Evolutionary conservation across 768 basidiomycete genomes (phyloP), one percentile per base, ranked within the genome.

Genomic region (Kwoniella bestiolae): DNA sequence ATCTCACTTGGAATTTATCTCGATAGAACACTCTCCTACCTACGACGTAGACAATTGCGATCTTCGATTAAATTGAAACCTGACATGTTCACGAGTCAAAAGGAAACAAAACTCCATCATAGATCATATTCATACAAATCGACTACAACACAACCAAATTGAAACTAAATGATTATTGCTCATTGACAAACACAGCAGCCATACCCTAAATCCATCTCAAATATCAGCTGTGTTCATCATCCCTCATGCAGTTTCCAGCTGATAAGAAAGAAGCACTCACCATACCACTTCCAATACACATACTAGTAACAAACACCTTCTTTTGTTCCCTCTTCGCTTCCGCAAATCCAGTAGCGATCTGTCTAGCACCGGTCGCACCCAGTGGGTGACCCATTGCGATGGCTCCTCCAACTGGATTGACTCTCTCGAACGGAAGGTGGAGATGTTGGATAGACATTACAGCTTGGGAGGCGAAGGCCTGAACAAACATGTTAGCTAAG

Each of bases 391-490:
- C 75, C 58, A 76, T 63, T 53, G 92, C 90, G 66, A 94, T 93
- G 0, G 92, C 88, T 9, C 92, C 91, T 18, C 92, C 92, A 71
- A 90, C 91, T 65, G 51, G 73, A 76, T 96, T 96, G 73, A 94
- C 89, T 80, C 89, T 93, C 25, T 73, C 74, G 57, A 74, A 79
- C 38, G 71, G 87, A 49, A 95, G 84, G 28, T 85, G 83, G 26
- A 94, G 85, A 74, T 91, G 84, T 73, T 94, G 90, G 7, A 94
- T 87, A 57, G 91, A 94, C 82, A 93, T 90, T n/a, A 90, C 91
- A 65, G 92, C 83, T 86, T 81, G 83, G 87, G 91, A 92, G 88
- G 52, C 91, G 87, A 94, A 95, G 0, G 93, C 93, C 80, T 94
- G 90, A 62, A 92, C 92, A 68, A 91, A 90, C 85, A 91, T 91